A percentile compares a stretch with the other conserved stretches of the same genome.
Evolutionary conservation across 2,329 filamentous ascomycete genomes (phyloP).

Genomic region (Hypoxylon sp.): DNA sequence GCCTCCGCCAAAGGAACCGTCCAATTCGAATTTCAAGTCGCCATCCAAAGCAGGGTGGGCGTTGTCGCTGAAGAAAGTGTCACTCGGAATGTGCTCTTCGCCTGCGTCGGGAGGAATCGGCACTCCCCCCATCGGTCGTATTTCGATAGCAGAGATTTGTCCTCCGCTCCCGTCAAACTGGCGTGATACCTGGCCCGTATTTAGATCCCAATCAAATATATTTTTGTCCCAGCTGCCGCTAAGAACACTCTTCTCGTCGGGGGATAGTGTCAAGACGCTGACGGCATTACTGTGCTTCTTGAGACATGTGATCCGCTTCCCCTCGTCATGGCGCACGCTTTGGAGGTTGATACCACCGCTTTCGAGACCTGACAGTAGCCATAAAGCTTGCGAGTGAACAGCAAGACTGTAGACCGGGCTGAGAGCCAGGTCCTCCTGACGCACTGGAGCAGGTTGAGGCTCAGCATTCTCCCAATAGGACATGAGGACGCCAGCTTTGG

Average conservation of each 20-base stretch:
- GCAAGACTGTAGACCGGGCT: slow-evolving; percentile 95
- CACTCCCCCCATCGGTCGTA: slow-evolving; percentile 77
- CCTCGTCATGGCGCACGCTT: slow-evolving; percentile 92
- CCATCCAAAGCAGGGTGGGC: slow-evolving; percentile 66
- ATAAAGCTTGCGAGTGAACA: slow-evolving; percentile 87
- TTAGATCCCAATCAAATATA: slow-evolving; percentile 93
- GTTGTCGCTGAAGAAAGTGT: slow-evolving; percentile 82
- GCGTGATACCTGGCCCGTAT: slow-evolving; percentile 80
- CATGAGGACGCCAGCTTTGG: slow-evolving; percentile 91
- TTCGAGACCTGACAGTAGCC: slow-evolving; percentile 90
- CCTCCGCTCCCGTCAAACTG: slow-evolving; percentile 79
- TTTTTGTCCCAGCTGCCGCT: slow-evolving; percentile 98
- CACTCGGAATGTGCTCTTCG: slow-evolving; percentile 65
- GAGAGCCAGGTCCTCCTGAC: slow-evolving; percentile 68
- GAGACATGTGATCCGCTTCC: slow-evolving; percentile 83
- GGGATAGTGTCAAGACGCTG: slow-evolving; percentile 81
- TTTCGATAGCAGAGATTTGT: slow-evolving; percentile 89
- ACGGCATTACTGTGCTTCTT: slow-evolving; percentile 90
- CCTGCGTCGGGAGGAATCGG: slow-evolving; percentile 78
- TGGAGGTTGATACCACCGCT: slow-evolving; percentile 93
- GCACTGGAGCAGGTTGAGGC: slow-evolving; percentile 53
- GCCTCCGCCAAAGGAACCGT: slow-evolving; percentile 49
- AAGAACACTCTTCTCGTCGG: slow-evolving; percentile 85
- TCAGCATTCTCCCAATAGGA: slow-evolving; percentile 99
- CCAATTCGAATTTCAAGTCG: slow-evolving; percentile 51